Percentiles rank a stretch among this genome's conserved stretches.
phyloP scores from a whole-genome alignment of 2,329 filamentous ascomycete genomes.

The Xylariaceae sp. region DNA sequence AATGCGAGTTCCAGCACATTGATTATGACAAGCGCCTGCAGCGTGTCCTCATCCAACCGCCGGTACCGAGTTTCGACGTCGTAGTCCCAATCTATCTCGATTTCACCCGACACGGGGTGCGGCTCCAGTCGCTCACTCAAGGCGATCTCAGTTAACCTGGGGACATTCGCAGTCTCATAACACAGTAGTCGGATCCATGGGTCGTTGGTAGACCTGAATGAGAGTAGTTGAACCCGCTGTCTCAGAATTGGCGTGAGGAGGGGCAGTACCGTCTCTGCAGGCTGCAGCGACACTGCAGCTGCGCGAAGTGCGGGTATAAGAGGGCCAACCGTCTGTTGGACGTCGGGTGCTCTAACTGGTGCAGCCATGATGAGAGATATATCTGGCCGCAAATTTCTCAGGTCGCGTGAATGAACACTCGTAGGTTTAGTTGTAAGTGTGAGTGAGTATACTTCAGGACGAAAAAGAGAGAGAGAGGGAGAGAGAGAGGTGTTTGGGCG shows the following conservation, averaged over 20 bases:
- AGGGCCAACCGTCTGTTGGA: conserved; percentile 47
- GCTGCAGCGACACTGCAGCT: conserved; percentile 53
- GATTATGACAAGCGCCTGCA: conserved; percentile 62
- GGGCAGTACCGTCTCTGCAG: conserved; percentile 52
- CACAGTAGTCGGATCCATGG: conserved; percentile 70
- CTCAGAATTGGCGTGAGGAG: conserved; percentile 61
- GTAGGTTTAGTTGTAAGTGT: background rate
- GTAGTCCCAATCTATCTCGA: conserved; percentile 65
- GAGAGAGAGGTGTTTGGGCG: too few species aligned
- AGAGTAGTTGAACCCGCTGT: conserved; percentile 60
- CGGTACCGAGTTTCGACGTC: conserved; percentile 60
- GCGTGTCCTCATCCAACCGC: conserved; percentile 68
- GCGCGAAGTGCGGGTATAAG: conserved; percentile 56
- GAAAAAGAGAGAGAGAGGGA: too few species aligned
- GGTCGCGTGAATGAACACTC: background rate
- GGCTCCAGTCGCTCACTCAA: conserved; percentile 63
- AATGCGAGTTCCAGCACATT: conserved; percentile 58
- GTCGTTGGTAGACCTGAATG: conserved; percentile 50
- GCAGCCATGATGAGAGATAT: conserved; percentile 27
- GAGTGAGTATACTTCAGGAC: too few species aligned
- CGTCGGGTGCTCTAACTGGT: conserved; percentile 40
- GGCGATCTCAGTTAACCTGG: conserved; percentile 56
- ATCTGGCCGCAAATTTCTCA: conserved; percentile 1
- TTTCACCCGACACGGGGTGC: conserved; percentile 75
- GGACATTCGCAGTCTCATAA: conserved; percentile 55